Evolutionary conservation across 176 grass and related monocot genomes (phyloP).

Genomic region (Lolium multiflorum): DNA sequence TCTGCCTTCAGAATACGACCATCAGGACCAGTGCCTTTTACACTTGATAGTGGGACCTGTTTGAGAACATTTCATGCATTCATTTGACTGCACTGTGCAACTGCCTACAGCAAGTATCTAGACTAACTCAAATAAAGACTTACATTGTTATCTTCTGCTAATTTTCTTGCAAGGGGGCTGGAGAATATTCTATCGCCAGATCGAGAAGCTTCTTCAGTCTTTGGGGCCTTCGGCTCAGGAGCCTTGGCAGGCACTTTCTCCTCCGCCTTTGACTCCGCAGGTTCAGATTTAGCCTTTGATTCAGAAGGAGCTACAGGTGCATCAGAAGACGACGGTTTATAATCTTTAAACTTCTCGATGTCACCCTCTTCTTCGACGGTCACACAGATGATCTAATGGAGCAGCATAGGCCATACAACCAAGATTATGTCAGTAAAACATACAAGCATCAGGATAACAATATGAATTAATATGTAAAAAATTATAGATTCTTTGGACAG

Average conservation of each 20-base stretch:
- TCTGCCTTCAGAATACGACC: constrained; percentile 95
- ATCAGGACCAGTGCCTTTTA: constrained; percentile 96
- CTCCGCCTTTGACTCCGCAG: constrained; percentile 59
- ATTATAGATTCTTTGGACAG: constrained; percentile 15
- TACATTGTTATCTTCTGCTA: constrained; percentile 94
- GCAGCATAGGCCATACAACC: constrained; percentile 18
- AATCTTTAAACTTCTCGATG: constrained; percentile 90
- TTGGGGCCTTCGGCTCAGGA: constrained; percentile 60
- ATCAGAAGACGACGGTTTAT: constrained; percentile 73
- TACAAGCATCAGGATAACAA: neutral
- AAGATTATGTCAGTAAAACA: constrained; percentile 5
- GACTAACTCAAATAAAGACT: constrained; percentile 29
- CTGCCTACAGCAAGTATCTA: neutral
- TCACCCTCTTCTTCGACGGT: constrained; percentile 93
- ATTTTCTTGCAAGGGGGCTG: constrained; percentile 89
- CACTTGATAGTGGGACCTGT: constrained; percentile 80
- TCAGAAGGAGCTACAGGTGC: constrained; percentile 56
- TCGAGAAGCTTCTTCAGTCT: constrained; percentile 60
- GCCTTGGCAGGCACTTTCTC: constrained; percentile 50
- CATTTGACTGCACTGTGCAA: neutral
- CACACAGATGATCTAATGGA: constrained; percentile 68
- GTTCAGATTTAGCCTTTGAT: constrained; percentile 43
- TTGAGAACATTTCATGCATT: constrained; percentile 32
- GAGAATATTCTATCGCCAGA: constrained; percentile 76
- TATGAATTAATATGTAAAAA: neutral